phyloP scores from a whole-genome alignment of 2,329 filamentous ascomycete genomes.

The Aspergillus floridensis region DNA sequence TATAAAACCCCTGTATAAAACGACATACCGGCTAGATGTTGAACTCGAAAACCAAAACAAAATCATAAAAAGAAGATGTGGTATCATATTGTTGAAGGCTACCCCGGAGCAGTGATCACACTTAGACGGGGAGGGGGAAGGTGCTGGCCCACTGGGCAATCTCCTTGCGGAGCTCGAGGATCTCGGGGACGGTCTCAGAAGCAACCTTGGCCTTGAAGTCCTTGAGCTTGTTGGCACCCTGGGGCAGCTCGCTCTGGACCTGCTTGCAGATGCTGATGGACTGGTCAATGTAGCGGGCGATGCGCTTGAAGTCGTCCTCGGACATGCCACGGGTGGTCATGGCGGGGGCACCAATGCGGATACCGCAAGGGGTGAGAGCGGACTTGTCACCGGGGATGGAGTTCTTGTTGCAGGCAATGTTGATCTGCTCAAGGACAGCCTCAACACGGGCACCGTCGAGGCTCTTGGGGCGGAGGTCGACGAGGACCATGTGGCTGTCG shows the following conservation, averaged over 20 bases:
- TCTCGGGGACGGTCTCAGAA: slow-evolving; percentile 72
- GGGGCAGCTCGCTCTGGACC: slow-evolving; percentile 78
- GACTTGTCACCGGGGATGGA: slow-evolving; percentile 96
- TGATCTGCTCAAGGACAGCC: slow-evolving; percentile 93
- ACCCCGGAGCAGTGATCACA: slow-evolving; percentile 4
- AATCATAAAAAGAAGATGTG: slow-evolving; percentile 8
- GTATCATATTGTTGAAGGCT: slow-evolving; percentile 21
- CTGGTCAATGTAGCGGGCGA: slow-evolving; percentile 84
- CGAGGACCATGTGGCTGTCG: slow-evolving; percentile 92
- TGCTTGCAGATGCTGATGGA: slow-evolving; percentile 88
- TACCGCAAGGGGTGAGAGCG: slow-evolving; percentile 87
- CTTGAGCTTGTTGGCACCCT: slow-evolving; percentile 99
- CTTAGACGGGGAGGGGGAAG: slow-evolving; percentile 77
- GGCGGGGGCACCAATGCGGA: slow-evolving; percentile 93
- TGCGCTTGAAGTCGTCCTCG: slow-evolving; percentile 85
- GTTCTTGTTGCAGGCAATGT: slow-evolving; percentile 99
- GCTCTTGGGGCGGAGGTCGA: slow-evolving; percentile 83
- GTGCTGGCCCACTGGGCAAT: slow-evolving; percentile 80
- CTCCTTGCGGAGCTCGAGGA: slow-evolving; percentile 83
- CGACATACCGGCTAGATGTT: slow-evolving; percentile 36
- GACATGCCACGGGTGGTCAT: slow-evolving; percentile 97
- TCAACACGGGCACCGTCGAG: slow-evolving; percentile 93
- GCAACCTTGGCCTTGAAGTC: slow-evolving; percentile 96
- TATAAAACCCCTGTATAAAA: slow-evolving; percentile 33
- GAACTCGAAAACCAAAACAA: slow-evolving; percentile 27